phyloP scores from a whole-genome alignment of 1,284 basidiomycete genomes.

The Trametes pubescens region DNA sequence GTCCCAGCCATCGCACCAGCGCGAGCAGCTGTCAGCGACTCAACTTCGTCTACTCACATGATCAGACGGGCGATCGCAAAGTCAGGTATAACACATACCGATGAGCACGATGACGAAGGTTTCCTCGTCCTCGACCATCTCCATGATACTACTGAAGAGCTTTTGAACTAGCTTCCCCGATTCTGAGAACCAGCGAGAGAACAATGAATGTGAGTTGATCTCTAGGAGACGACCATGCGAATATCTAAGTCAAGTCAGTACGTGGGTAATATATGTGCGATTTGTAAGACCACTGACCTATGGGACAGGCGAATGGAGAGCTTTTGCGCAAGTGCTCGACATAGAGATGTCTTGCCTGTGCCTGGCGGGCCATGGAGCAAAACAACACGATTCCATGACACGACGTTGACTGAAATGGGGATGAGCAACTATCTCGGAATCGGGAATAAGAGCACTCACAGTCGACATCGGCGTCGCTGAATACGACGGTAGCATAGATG shows the following conservation, averaged over 20 bases:
- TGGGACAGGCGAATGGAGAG: constrained; percentile 90
- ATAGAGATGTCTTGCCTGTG: constrained; percentile 97
- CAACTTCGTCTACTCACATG: constrained; percentile 84
- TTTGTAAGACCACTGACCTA: constrained; percentile 55
- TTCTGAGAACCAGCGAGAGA: constrained; percentile 98
- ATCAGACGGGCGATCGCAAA: constrained; percentile 13
- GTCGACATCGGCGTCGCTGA: constrained; percentile 91
- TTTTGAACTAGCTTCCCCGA: constrained; percentile 98
- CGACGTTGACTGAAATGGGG: constrained; percentile 76
- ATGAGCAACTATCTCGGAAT: background rate
- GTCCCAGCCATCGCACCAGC: constrained; percentile 94
- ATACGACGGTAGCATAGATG: constrained; percentile 91
- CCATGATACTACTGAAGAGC: constrained; percentile 88
- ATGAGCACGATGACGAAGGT: constrained; percentile 96
- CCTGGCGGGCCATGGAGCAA: constrained; percentile 97
- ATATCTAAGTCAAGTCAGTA: constrained; percentile 62
- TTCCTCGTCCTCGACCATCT: constrained; percentile 89
- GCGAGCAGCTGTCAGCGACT: constrained; percentile 93
- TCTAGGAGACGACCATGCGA: constrained; percentile 89
- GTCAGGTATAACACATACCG: constrained; percentile 53
- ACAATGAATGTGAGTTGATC: constrained; percentile 97
- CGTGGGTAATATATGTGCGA: background rate
- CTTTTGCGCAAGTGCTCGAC: constrained; percentile 95
- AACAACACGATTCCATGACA: constrained; percentile 95
- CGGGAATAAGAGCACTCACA: constrained; percentile 55